These are phyloP conservation scores for Ogataea nonfermentans DNA, from an alignment of 805 yeast genomes.

Conservation along the genomic window DNA sequence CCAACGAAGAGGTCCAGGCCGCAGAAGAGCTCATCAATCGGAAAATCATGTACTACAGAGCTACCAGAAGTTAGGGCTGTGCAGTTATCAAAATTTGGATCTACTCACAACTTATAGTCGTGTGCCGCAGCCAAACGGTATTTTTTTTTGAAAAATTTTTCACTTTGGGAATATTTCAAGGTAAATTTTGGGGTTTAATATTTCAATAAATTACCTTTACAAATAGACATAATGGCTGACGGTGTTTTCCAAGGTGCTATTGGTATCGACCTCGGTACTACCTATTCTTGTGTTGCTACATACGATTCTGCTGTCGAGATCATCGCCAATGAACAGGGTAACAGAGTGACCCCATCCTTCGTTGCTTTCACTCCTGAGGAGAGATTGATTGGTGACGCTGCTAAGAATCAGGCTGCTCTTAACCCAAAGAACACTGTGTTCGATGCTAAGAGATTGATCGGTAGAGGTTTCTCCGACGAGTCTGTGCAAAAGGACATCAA, in stretches of 20 bases:
- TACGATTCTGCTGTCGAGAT: conserved; percentile 72
- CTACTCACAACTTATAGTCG: conserved; percentile 4
- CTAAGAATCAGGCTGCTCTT: conserved; percentile 95
- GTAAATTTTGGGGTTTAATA: conserved; percentile 9
- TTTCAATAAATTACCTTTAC: conserved; percentile 11
- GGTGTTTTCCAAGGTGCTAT: conserved; percentile 99
- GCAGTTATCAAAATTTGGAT: neutral
- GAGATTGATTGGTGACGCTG: conserved; percentile 94
- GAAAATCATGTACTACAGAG: conserved; percentile 14
- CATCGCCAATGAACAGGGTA: conserved; percentile 96
- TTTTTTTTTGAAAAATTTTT: conserved; percentile 24
- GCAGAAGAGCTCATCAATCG: conserved; percentile 14
- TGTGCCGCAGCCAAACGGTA: conserved; percentile 4
- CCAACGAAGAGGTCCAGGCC: conserved; percentile 8
- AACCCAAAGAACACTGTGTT: conserved; percentile 90
- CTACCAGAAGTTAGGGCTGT: conserved; percentile 14
- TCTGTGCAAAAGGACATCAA: conserved; percentile 78
- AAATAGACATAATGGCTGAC: conserved; percentile 70
- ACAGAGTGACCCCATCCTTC: conserved; percentile 95
- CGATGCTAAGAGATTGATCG: conserved; percentile 91
- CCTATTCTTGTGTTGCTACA: conserved; percentile 75
- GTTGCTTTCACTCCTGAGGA: conserved; percentile 93
- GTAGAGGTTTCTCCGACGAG: conserved; percentile 83
- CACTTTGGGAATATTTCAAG: conserved; percentile 12
- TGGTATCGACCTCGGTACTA: conserved; percentile 98